Evolutionary conservation across 2,329 filamentous ascomycete species (phyloP), one percentile per base, ranked within the genome.

Genomic region (Apiospora koreana): DNA sequence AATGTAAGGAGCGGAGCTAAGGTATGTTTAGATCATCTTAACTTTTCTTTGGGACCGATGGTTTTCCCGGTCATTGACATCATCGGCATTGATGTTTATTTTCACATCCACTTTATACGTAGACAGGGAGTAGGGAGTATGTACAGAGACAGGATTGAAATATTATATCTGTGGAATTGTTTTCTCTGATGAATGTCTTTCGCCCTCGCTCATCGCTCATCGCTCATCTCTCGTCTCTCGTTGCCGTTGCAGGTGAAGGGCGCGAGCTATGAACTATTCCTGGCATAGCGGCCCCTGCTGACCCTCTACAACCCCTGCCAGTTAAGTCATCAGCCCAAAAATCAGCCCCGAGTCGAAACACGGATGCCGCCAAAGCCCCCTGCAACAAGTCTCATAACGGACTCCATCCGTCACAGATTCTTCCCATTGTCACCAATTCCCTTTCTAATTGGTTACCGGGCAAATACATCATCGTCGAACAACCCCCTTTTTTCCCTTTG

Each of bases 351-450:
- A 62, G 54, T 62, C 54, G 54, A 67, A 67, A 67, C 65, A 46
- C 65, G 25, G 65, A 67, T 67, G 65, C 42, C 45, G 42, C 65
- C 65, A 46, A 43, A 14, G 16, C 18, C 65, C 65, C 65, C 65
- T 67, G 65, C 65, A 25, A 35, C 42, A 45, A 46, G 65, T 67
- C 65, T 67, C 65, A 62, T 38, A 62, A 62, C 31, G 23, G 31
- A 28, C 54, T 62, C 54, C 54, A 38, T 62, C 54, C 54, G 54
- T 62, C 54, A 62, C 54, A 62, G 54, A 62, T 62, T 62, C 31
- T 9, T 31, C 35, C 54, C 54, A 38, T 38, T 31, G 54, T 10
- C 2, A 38, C 54, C 54, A 62, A 62, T 38, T 10, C 2, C 54
- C 54, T 35, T 35, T 62, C 31, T 62, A 62, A 62, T 62, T 62